phyloP scores from a whole-genome alignment of 495 filamentous ascomycete species.

The Daldinia caldariorum region DNA sequence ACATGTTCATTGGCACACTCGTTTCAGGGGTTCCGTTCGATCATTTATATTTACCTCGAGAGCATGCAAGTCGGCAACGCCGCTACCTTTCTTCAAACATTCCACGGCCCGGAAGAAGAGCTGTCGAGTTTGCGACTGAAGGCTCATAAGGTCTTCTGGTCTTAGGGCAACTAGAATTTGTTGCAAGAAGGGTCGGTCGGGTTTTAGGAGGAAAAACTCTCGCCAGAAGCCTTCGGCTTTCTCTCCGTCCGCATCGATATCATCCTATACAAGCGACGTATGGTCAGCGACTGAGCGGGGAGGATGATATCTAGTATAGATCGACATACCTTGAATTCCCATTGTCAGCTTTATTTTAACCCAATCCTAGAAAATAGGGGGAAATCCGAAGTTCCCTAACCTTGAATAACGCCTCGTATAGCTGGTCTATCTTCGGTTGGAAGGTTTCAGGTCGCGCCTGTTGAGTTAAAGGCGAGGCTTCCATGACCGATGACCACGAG shows the following conservation, averaged over 20 bases:
- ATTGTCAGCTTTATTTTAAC: slow-evolving; percentile 42
- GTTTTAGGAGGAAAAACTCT: slow-evolving; percentile 90
- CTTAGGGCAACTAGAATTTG: slow-evolving; percentile 71
- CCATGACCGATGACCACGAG: slow-evolving; percentile 64
- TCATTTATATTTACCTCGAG: slow-evolving; percentile 72
- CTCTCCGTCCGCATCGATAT: slow-evolving; percentile 67
- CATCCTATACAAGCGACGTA: slow-evolving; percentile 46
- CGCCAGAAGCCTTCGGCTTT: slow-evolving; percentile 93
- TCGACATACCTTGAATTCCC: slow-evolving; percentile 43
- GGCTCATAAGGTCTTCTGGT: slow-evolving; percentile 76
- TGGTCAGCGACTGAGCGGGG: slow-evolving; percentile 20
- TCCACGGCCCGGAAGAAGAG: slow-evolving; percentile 78
- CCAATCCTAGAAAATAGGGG: slow-evolving; percentile 23
- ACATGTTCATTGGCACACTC: slow-evolving; percentile 10
- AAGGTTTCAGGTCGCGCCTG: slow-evolving; percentile 91
- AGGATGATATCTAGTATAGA: slow-evolving; percentile 9
- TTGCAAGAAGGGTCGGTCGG: slow-evolving; percentile 73
- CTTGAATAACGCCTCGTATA: slow-evolving; percentile 89
- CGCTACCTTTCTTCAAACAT: slow-evolving; percentile 69
- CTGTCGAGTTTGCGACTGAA: slow-evolving; percentile 78
- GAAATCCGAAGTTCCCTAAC: slow-evolving; percentile 58
- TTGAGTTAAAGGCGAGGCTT: slow-evolving; percentile 91
- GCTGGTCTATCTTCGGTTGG: slow-evolving; percentile 88
- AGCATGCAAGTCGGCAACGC: slow-evolving; percentile 77
- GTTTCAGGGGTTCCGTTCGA: not conserved